Evolutionary conservation across 768 basidiomycete genomes (phyloP), one percentile per base, ranked within the genome.

Genomic region (Punctularia strigosozonata): DNA sequence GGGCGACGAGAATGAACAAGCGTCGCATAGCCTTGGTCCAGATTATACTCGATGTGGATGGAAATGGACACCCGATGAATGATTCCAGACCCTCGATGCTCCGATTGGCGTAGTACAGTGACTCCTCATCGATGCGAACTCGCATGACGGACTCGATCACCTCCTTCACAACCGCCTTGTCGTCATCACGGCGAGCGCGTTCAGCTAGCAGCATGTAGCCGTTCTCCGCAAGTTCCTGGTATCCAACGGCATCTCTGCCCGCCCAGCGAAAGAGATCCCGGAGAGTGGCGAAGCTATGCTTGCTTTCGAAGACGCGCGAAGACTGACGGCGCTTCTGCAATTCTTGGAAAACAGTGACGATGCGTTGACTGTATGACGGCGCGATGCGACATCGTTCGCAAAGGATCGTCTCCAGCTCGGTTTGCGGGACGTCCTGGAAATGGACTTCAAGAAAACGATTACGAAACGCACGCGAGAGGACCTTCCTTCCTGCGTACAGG

Each of bases 261-360:
- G 91, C 95, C 95, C 95, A 99, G 31, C 95, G 77, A 61, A 99
- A 99, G 14, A 99, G 64, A 54, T 99, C 95, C 28, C 95, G 86
- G 4, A 99, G 71, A 1, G 95, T 99, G 0, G 88, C 95, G 53
- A 97, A 99, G 1, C 91, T 84, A 36, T 94, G 85, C 58, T 92
- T 97, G 53, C 90, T 94, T 60, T 99, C 95, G 53, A 99, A 99
- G 25, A 99, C 85, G 20, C 95, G 77, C 25, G 84, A 74, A 0
- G 80, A 73, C 56, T 97, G 92, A 5, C 95, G 73, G 21, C 89
- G 81, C 44, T 87, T 88, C 55, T 94, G 91, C 3, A 99, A 66
- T 54, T 98, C 92, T 33, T 71, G 80, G 59, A 98, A 99, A 25
- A 98, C 94, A 23, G 62, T 65, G 39, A 98, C 92, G 37, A 98